These are phyloP conservation scores for Davidsoniella australis DNA, from an alignment of 2,329 filamentous ascomycete genomes.

Conservation along the genomic window DNA sequence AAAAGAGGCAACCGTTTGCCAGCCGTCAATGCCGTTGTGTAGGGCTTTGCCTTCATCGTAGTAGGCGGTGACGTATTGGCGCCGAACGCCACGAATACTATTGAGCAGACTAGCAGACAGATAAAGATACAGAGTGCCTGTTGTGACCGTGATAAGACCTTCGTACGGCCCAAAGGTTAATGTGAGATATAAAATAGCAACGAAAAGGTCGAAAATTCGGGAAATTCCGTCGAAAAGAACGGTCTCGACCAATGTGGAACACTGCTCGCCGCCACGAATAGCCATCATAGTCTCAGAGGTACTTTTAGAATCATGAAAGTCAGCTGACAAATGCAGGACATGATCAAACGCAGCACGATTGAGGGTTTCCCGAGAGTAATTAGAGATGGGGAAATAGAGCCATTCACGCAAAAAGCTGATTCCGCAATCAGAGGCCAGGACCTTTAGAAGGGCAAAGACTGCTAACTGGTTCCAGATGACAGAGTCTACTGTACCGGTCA, in stretches of 20 bases:
- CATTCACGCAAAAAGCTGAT: slow-evolving; percentile 35
- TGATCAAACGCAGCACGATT: slow-evolving; percentile 39
- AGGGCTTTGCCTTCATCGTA: slow-evolving; percentile 39
- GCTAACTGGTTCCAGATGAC: slow-evolving; percentile 36
- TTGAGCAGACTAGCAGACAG: slow-evolving; percentile 35
- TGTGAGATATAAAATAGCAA: slow-evolving; percentile 44
- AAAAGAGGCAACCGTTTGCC: slow-evolving; percentile 42
- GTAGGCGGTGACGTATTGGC: slow-evolving; percentile 33
- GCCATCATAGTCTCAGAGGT: slow-evolving; percentile 41
- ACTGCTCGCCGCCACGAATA: slow-evolving; percentile 34
- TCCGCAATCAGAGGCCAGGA: slow-evolving; percentile 37
- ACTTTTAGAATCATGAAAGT: slow-evolving; percentile 44
- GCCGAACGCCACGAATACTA: slow-evolving; percentile 30
- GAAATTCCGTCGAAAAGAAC: slow-evolving; percentile 41
- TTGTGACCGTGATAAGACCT: slow-evolving; percentile 43
- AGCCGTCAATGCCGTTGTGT: slow-evolving; percentile 38
- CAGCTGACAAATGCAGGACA: slow-evolving; percentile 41
- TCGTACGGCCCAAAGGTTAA: slow-evolving; percentile 42
- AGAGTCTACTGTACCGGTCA: slow-evolving; percentile 33
- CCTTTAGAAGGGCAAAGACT: slow-evolving; percentile 32
- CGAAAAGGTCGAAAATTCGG: slow-evolving; percentile 40
- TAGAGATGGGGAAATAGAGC: slow-evolving; percentile 41
- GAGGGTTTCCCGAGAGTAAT: slow-evolving; percentile 36
- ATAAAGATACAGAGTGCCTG: slow-evolving; percentile 37
- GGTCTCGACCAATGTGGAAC: slow-evolving; percentile 39